These are phyloP conservation scores for Tylopilus plumbeoviolaceoides DNA, from an alignment of 768 basidiomycete genomes.

Conservation along the genomic window DNA sequence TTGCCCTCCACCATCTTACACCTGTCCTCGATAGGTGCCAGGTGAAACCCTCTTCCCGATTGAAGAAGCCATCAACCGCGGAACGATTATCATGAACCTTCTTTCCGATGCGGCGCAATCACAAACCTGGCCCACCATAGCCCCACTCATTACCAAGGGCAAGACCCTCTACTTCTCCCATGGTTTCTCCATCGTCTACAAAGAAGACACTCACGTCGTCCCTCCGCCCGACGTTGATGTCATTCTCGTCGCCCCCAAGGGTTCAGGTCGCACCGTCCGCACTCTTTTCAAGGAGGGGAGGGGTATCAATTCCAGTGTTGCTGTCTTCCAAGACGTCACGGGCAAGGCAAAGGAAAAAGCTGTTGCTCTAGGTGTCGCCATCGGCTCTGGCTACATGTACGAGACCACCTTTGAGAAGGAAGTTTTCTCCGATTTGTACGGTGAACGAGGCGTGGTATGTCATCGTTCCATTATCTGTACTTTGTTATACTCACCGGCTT, in stretches of 20 bases:
- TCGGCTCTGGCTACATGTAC: slow-evolving; percentile 97
- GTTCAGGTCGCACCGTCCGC: slow-evolving; percentile 97
- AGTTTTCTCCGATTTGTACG: slow-evolving; percentile 98
- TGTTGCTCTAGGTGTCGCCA: slow-evolving; percentile 86
- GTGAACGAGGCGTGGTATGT: slow-evolving; percentile 98
- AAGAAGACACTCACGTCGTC: slow-evolving; percentile 92
- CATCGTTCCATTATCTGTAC: not conserved
- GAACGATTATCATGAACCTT: slow-evolving; percentile 99
- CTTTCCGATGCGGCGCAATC: slow-evolving; percentile 99
- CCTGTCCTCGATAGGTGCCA: slow-evolving; percentile 55
- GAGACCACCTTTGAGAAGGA: slow-evolving; percentile 99
- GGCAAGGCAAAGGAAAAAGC: slow-evolving; percentile 98
- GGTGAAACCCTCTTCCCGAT: slow-evolving; percentile 98
- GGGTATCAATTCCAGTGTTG: slow-evolving; percentile 93
- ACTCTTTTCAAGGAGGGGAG: slow-evolving; percentile 99
- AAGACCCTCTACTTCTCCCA: slow-evolving; percentile 99
- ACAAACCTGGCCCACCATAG: slow-evolving; percentile 85
- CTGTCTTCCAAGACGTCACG: slow-evolving; percentile 96
- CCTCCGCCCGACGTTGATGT: slow-evolving; percentile 95
- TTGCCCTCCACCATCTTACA: not conserved
- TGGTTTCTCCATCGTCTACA: slow-evolving; percentile 98
- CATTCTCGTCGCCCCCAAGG: slow-evolving; percentile 98
- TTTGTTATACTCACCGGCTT: slow-evolving; percentile 6
- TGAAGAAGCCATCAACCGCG: slow-evolving; percentile 92
- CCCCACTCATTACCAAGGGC: slow-evolving; percentile 96